Base-by-base conservation (phyloP, 495 filamentous ascomycete genomes). In the Apiosordaria backusii region DNA sequence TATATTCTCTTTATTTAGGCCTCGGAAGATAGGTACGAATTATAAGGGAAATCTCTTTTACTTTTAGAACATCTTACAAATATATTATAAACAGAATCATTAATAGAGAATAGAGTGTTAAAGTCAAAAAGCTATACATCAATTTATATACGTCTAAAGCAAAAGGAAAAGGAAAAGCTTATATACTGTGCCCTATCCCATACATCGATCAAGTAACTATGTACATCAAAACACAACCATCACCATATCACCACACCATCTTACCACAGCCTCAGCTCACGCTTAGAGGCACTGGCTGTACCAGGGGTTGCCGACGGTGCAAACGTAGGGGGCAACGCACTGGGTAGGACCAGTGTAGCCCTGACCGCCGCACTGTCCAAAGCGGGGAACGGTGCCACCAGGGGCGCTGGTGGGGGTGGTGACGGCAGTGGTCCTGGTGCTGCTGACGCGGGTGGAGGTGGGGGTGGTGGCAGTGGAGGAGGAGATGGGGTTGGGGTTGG, bases 341-440 rank as follows among this genome's bases (percentile, higher is more conserved):
- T 67, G 22, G 29, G 77, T 82, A 65, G 79, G 76, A 55, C 80
- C 81, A 5, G 67, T 77, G 62, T 70, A 83, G 54, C 80, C 81
- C 27, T 70, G 70, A 18, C 83, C 82, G 26, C 82, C 82, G 66
- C 83, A 85, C 68, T 84, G 82, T 10, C 40, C 67, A 66, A 66
- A 75, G 65, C 67, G 71, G 26, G 57, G 57, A 23, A 68, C 68
- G 57, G 67, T 58, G 29, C 68, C 23, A 3, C 61, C 24, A n/a
- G 58, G 18, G 21, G 64, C 6, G 50, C 50, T 55, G 60, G 65
- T 68, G 64, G 63, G 59, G 52, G 68, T 67, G 62, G 27, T 19
- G 62, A 61, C 50, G 45, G 65, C 40, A 61, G 64, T 61, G 53
- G 70, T 52, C 53, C 62, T 64, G 59, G 71, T 70, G 50, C 63